Evolutionary conservation across 2,329 filamentous ascomycete genomes (phyloP).

Genomic region (Sporothrix curviconia): DNA sequence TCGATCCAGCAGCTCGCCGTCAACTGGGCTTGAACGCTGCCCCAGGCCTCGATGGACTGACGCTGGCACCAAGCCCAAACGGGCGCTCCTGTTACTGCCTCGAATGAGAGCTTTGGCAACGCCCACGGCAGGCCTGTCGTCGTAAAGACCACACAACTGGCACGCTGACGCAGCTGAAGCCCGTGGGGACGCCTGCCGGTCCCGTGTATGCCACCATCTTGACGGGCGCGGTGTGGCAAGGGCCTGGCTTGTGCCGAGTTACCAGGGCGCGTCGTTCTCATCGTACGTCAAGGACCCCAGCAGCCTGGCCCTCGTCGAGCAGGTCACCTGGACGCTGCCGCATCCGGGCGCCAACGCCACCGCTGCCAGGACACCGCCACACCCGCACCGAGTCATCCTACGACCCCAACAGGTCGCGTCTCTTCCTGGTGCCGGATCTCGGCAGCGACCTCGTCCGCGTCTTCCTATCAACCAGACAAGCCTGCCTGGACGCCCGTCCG

Average conservation of each 20-base stretch:
- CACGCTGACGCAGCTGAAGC: constrained; percentile 32
- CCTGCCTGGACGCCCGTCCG: constrained; percentile 34
- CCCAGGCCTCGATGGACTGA: constrained; percentile 56
- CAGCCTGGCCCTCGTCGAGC: constrained; percentile 31
- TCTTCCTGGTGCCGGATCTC: constrained; percentile 59
- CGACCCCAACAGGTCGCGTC: constrained; percentile 61
- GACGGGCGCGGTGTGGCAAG: constrained; percentile 33
- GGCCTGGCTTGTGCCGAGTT: constrained; percentile 41
- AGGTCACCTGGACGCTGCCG: constrained; percentile 34
- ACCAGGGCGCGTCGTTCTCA: constrained; percentile 42
- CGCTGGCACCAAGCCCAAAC: constrained; percentile 43
- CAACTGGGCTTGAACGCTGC: constrained; percentile 43
- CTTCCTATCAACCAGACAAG: constrained; percentile 47
- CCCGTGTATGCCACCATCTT: constrained; percentile 40
- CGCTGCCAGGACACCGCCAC: constrained; percentile 51
- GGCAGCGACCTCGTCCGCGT: constrained; percentile 55
- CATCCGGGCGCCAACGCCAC: constrained; percentile 32
- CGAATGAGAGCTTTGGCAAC: constrained; percentile 47
- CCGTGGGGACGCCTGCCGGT: constrained; percentile 30
- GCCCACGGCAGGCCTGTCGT: constrained; percentile 44
- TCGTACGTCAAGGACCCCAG: constrained; percentile 36
- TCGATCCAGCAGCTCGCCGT: constrained; percentile 37
- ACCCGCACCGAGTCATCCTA: constrained; percentile 58
- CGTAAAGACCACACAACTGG: constrained; percentile 35
- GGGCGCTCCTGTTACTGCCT: constrained; percentile 52